phyloP scores from a whole-genome alignment of 106 monocot species.

The Phalaenopsis equestris region DNA sequence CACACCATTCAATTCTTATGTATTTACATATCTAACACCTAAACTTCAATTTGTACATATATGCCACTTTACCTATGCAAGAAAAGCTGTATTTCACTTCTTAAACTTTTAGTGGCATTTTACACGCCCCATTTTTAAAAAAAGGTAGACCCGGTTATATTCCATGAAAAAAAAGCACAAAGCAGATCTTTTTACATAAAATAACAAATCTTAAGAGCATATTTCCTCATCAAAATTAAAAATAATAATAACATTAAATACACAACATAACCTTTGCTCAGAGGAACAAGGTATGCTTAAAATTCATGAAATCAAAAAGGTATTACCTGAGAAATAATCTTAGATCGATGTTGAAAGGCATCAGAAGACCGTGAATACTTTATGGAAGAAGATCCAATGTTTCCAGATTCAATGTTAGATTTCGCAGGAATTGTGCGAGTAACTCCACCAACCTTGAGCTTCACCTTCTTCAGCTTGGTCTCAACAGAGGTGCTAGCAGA shows the following conservation, averaged over 20 bases:
- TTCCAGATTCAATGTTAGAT: constrained; percentile 23
- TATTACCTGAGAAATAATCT: constrained; percentile 36
- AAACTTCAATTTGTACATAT: too few species aligned
- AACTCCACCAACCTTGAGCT: constrained; percentile 69
- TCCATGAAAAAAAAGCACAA: background rate
- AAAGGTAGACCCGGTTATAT: background rate
- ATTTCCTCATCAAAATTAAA: background rate
- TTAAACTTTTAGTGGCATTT: too few species aligned
- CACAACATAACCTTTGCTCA: background rate
- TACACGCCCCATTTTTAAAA: background rate
- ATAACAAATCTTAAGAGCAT: background rate
- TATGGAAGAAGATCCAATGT: constrained; percentile 9
- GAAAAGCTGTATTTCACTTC: too few species aligned
- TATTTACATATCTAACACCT: too few species aligned
- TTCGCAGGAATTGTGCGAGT: constrained; percentile 58
- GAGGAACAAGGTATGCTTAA: background rate
- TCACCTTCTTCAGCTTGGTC: constrained; percentile 57
- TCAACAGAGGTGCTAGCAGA: constrained; percentile 21
- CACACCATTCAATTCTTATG: too few species aligned
- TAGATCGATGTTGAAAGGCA: constrained; percentile 28
- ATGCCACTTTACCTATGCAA: too few species aligned
- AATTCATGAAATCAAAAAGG: background rate
- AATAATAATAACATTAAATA: background rate
- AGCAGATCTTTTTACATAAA: background rate
- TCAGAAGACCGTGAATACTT: constrained; percentile 35